Evolutionary conservation across 352 stramenopile species (phyloP).

Genomic region (Plasmopara viticola): DNA sequence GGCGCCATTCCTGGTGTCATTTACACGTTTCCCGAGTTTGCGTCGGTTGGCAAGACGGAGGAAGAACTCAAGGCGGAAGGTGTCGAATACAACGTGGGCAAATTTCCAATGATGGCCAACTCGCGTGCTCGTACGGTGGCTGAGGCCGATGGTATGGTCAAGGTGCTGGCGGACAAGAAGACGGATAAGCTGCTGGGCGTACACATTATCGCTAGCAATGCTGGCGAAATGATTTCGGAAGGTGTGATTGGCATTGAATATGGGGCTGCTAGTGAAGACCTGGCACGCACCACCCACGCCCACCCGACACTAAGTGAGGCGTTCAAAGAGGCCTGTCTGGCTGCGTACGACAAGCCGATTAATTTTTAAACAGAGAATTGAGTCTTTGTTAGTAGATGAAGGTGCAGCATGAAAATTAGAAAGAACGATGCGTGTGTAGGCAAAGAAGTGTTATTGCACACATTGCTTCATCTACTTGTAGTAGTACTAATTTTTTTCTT

Average conservation of each 20-base stretch:
- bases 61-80: slow-evolving; percentile 95
- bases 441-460: too few species aligned
- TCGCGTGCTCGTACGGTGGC: slow-evolving; percentile 92
- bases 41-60: slow-evolving; percentile 95
- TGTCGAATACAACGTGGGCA: slow-evolving; percentile 94
- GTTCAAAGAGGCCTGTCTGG: slow-evolving; percentile 99
- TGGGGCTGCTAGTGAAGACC: slow-evolving; percentile 96
- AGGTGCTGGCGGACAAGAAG: slow-evolving; percentile 96
- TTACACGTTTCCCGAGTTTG: slow-evolving; percentile 97
- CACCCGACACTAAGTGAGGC: slow-evolving; percentile 98
- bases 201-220: slow-evolving; percentile 99
- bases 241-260: slow-evolving; percentile 99
- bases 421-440: background rate
- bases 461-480: too few species aligned
- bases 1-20: slow-evolving; percentile 98
- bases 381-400: slow-evolving; percentile 9
- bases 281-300: slow-evolving; percentile 98
- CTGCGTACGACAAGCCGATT: slow-evolving; percentile 97
- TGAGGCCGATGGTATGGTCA: slow-evolving; percentile 95
- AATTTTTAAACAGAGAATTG: slow-evolving; percentile 90
- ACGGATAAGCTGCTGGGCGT: slow-evolving; percentile 98
- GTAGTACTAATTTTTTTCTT: too few species aligned
- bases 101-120: slow-evolving; percentile 98
- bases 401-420: slow-evolving; percentile 6
- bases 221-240: slow-evolving; percentile 99